Evolutionary conservation across 2,329 filamentous ascomycete genomes (phyloP), one percentile per base, ranked within the genome.

Genomic region (Malbranchea zuffiana): DNA sequence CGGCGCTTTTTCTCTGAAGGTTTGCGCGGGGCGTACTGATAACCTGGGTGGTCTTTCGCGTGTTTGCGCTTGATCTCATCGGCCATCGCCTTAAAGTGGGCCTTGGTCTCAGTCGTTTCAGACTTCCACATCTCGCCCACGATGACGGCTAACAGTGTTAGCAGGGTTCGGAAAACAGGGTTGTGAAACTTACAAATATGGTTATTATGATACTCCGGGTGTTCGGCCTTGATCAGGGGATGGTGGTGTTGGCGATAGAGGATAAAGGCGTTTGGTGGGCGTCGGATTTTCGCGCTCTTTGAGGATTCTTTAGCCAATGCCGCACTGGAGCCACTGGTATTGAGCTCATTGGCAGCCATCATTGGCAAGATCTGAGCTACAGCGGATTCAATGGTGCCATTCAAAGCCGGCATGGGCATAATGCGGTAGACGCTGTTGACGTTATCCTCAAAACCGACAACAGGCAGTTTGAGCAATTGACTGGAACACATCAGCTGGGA

Each of bases 221-320:
- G 53, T 23, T 47, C 39, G n/a, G 51, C 56, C 37, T 60, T 62
- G 30, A 62, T 43, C 10, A 44, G 42, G 1, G 56, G 50, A 40
- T 63, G 58, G 35, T 62, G 53, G 29, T 62, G 50, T 44, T 62
- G 53, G 17, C 63, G 58, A 45, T 65, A 68, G 16, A 67, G 50
- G 38, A 66, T 66, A 49, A 65, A 67, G 4, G 60, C 58, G 49
- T 67, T 67, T 11, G 60, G 56, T 12, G 64, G 63, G n/a, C 64
- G 60, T 36, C 61, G 59, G 16, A 66, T 49, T 42, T 64, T 63
- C 16, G 44, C 23, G 20, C 50, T 30, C 38, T 54, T 59, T 24
- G 35, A 33, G 16, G 12, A 37, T 15, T 19, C n/a, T 13, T 35
- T 35, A 12, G 16, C 29, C 20, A 28, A 17, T 10, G 26, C 20